These are phyloP conservation scores for Leccinum rimulosum DNA, from an alignment of 768 basidiomycete genomes.

Conservation along the genomic window DNA sequence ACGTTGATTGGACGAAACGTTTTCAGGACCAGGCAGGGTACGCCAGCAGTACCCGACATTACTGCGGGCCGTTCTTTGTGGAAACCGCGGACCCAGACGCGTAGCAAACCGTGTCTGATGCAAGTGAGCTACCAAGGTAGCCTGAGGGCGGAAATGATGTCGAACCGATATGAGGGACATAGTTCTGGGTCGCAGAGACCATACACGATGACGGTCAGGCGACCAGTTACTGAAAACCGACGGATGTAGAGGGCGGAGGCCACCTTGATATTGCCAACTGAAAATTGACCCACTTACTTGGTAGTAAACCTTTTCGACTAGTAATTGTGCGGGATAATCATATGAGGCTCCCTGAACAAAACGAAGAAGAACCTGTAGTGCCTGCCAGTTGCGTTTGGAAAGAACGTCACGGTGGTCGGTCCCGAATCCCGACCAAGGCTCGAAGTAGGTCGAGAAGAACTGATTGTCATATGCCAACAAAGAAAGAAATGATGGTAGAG, in stretches of 20 bases:
- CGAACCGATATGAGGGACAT: not conserved
- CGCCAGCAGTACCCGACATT: not conserved
- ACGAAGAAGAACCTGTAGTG: not conserved
- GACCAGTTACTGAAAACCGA: not conserved
- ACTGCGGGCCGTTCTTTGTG: not conserved
- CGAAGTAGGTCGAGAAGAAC: no score
- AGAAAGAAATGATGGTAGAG: not conserved
- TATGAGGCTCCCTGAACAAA: not conserved
- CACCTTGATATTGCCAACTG: not conserved
- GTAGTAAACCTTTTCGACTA: not conserved
- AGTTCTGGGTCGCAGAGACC: not conserved
- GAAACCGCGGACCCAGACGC: not conserved
- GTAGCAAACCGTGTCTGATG: not conserved
- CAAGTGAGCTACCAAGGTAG: not conserved
- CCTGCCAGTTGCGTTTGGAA: conserved; percentile 1
- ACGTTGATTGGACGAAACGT: not conserved
- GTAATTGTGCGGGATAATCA: not conserved
- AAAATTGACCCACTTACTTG: not conserved
- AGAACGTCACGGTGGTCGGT: no score
- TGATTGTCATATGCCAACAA: not conserved
- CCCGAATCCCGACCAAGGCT: no score
- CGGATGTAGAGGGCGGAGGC: not conserved
- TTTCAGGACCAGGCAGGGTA: not conserved
- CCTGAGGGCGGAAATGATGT: not conserved
- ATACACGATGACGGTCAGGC: not conserved